A percentile compares a stretch with the other conserved stretches of the same genome.
These are phyloP conservation scores for Sphenostylis stenocarpa DNA, from an alignment of 306 rosid genomes.

Conservation along the genomic window DNA sequence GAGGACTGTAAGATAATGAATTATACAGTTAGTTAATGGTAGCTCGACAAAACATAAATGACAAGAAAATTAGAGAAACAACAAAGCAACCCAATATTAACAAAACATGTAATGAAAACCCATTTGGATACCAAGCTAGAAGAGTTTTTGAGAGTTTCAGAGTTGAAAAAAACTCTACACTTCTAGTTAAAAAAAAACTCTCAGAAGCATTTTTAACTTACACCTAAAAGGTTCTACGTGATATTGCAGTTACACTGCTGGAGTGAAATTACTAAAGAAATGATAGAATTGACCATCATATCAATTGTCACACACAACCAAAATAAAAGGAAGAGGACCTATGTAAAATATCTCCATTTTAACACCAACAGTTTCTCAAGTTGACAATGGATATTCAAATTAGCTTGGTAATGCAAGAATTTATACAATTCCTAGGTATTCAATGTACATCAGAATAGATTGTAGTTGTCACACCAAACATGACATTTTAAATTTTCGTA, in stretches of 20 bases:
- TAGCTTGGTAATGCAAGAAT: not conserved
- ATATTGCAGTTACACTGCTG: slow-evolving; percentile 2
- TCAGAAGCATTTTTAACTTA: too few species aligned
- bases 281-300: not conserved
- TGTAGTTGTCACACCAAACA: not conserved
- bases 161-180: too few species aligned
- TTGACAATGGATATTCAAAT: not conserved
- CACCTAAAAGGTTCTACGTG: too few species aligned
- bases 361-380: not conserved
- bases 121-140: too few species aligned
- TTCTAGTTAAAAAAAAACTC: too few species aligned
- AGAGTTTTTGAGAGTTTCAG: too few species aligned
- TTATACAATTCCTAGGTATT: not conserved
- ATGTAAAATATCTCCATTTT: not conserved
- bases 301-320: not conserved
- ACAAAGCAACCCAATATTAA: not conserved
- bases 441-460: not conserved
- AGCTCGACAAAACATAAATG: not conserved
- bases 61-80: not conserved
- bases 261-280: not conserved
- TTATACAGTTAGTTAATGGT: not conserved
- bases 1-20: not conserved
- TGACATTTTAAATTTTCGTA: not conserved
- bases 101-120: too few species aligned
- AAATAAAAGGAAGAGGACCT: not conserved